A percentile compares a stretch with the other conserved stretches of the same genome.
Conservation (phyloP, 495 filamentous ascomycete genomes). For the Stereocaulon alpinum region DNA sequence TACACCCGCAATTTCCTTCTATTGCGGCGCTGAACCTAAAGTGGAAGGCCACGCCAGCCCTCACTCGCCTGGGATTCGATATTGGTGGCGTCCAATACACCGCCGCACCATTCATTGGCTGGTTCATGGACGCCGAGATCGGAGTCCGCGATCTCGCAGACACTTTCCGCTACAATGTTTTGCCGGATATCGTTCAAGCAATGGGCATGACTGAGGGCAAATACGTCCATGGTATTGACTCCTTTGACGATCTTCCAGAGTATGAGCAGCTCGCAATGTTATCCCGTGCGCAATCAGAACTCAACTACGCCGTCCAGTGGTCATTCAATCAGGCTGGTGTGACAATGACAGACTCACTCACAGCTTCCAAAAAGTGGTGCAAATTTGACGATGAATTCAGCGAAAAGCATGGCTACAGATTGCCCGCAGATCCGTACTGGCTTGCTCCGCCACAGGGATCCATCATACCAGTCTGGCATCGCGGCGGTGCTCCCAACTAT, state of each 20-base stretch:
- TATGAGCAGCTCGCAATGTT: slow-evolving; percentile 19
- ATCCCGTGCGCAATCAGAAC: slow-evolving; percentile 21
- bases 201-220: neutral
- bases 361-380: slow-evolving; percentile 22
- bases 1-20: slow-evolving; percentile 19
- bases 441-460: slow-evolving; percentile 24
- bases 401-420: slow-evolving; percentile 19
- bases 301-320: slow-evolving; percentile 24
- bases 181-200: slow-evolving; percentile 19
- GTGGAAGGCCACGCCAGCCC: slow-evolving; percentile 20
- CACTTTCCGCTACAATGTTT: slow-evolving; percentile 19
- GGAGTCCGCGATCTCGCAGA: slow-evolving; percentile 21
- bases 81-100: slow-evolving; percentile 27
- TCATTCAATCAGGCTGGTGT: slow-evolving; percentile 20
- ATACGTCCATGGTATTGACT: slow-evolving; percentile 6
- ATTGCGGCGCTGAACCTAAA: slow-evolving; percentile 20
- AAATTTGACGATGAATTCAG: slow-evolving; percentile 22
- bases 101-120: slow-evolving; percentile 25
- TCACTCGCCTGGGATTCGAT: slow-evolving; percentile 24
- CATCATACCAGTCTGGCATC: slow-evolving; percentile 25
- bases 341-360: slow-evolving; percentile 20
- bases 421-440: slow-evolving; percentile 26
- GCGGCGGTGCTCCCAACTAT: slow-evolving; percentile 24
- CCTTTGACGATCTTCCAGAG: slow-evolving; percentile 21
- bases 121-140: slow-evolving; percentile 25